phyloP scores from a whole-genome alignment of 2,329 filamentous ascomycete species.

The Penicillium griseofulvum region DNA sequence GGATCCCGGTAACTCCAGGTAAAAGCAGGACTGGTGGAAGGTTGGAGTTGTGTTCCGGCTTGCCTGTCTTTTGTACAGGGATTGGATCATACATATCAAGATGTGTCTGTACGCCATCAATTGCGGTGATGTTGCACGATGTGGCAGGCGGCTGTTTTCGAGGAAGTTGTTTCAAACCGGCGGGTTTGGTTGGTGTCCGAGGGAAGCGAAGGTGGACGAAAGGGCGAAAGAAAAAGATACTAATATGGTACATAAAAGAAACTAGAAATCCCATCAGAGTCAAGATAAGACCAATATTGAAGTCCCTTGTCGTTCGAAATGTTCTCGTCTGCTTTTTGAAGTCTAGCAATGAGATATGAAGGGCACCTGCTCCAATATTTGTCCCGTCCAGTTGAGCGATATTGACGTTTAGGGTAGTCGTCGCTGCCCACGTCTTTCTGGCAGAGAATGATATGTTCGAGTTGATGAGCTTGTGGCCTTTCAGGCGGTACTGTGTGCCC shows the following conservation, averaged over 20 bases:
- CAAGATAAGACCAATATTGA: background rate
- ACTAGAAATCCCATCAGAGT: constrained; percentile 10
- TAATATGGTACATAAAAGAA: constrained; percentile 8
- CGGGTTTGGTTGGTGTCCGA: background rate
- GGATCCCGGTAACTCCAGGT: background rate
- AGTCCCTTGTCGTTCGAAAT: background rate
- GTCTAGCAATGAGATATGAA: constrained; percentile 13
- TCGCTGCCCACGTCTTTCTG: constrained; percentile 16
- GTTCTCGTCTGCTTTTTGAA: constrained; percentile 12
- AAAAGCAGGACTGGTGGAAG: background rate
- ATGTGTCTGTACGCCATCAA: background rate
- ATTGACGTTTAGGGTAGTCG: constrained; percentile 13
- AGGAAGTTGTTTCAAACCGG: background rate
- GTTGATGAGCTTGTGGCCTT: constrained; percentile 10
- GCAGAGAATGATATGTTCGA: constrained; percentile 6
- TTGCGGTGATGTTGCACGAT: background rate
- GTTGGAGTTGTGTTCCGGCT: background rate
- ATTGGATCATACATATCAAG: background rate
- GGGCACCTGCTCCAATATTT: constrained; percentile 8
- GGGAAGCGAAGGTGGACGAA: background rate
- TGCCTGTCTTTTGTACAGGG: background rate
- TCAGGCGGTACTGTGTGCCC: background rate
- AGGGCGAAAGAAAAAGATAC: constrained; percentile 13
- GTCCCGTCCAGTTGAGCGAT: constrained; percentile 4
- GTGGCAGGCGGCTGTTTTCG: background rate